These are phyloP conservation scores for Phytophthora foliorum DNA, from an alignment of 352 stramenopile genomes.

Conservation along the genomic window DNA sequence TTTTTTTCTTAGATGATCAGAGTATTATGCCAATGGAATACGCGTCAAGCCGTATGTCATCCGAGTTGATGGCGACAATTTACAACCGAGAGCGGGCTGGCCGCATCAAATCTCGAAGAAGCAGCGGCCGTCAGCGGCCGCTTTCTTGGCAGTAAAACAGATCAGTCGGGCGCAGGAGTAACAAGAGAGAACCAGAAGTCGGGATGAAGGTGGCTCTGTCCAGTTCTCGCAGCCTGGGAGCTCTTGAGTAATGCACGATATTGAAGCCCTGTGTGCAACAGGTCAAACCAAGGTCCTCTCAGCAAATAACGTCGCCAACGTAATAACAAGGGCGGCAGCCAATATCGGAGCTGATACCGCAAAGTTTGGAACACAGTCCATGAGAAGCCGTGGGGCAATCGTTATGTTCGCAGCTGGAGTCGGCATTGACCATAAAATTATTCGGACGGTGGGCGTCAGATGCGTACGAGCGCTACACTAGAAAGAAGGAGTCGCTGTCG, in stretches of 20 bases:
- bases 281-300: background rate
- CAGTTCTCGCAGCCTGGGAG: background rate
- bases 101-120: background rate
- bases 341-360: background rate
- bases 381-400: conserved; percentile 10
- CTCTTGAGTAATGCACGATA: background rate
- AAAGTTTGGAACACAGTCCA: conserved; percentile 4
- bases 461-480: background rate
- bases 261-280: background rate
- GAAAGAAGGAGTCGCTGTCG: background rate
- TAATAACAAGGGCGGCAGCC: background rate
- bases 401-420: background rate
- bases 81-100: background rate
- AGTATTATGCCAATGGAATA: background rate
- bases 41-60: background rate
- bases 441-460: background rate
- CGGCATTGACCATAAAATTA: background rate
- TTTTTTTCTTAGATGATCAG: background rate
- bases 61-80: background rate
- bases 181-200: background rate
- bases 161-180: background rate
- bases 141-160: conserved; percentile 5
- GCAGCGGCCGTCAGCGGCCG: background rate
- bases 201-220: background rate
- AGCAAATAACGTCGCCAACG: background rate